Base-by-base conservation (phyloP, 1,139 yeast genomes). In the Suhomyces kunorum region DNA sequence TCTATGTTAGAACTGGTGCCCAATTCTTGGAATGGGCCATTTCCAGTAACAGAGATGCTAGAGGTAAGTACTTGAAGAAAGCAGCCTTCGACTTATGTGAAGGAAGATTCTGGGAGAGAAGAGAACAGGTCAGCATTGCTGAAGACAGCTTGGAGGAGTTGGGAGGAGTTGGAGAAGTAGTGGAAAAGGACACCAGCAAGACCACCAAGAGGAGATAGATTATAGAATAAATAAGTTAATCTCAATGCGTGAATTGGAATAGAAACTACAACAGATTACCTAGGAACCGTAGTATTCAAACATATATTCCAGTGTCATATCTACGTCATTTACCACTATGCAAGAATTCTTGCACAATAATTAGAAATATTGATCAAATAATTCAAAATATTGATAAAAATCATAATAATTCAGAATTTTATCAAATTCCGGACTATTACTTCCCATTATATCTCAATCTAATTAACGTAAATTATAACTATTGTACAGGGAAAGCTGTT, bases 101-200 rank as follows among this genome's bases (percentile, higher is more conserved):
- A 64, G 94, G 84, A 49, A 79, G 98, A 67, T 92, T 96, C 94
- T 92, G 98, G 98, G 98, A 92, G 60, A 84, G 98, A 68, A 82
- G 98, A 67, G 98, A 92, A 57, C 94, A 84, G 53, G 83, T 90
- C 17, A 82, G 95, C 56, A 75, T 81, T 28, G 87, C 88, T 34
- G 98, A 92, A 64, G 98, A 90, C 53, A 80, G 80, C 56, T 67
- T 87, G 58, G 98, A 90, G 63, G 96, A 88, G 51, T 58, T 86
- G 61, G 95, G 96, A 39, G 97, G 96, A 42, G 92, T 89, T 45
- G 95, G 87, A 17, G 95, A 87, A 46, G 83, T 90, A 29, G 68
- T 92, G n/a, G 96, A 89, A 55, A 80, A 79, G 54, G 95, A 87
- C 52, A 59, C 75, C n/a, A 51, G 78, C 4, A 74, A 74, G 46